Evolutionary conservation across 2,329 filamentous ascomycete species (phyloP).

Genomic region (Falciphora oryzae): DNA sequence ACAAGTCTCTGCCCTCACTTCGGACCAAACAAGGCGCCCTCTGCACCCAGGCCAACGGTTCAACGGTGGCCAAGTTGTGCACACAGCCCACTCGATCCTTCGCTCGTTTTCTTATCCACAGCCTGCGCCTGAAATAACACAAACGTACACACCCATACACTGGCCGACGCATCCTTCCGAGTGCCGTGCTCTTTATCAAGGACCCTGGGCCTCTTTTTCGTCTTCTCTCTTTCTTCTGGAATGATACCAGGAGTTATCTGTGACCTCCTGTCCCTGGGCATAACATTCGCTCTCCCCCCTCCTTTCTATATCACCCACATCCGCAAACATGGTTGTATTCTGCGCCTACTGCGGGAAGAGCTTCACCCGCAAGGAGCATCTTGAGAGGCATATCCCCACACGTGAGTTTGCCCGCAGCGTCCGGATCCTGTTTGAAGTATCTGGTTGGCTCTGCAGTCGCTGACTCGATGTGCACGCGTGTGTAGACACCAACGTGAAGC

Average conservation of each 20-base stretch:
- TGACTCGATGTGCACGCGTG: neutral
- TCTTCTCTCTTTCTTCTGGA: neutral
- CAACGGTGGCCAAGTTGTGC: neutral
- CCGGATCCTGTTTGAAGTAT: neutral
- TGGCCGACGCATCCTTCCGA: neutral
- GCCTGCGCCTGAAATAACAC: neutral
- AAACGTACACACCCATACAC: neutral
- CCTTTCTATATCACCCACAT: neutral
- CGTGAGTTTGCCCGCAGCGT: slow-evolving; percentile 32
- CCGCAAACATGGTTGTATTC: slow-evolving; percentile 26
- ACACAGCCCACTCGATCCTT: neutral
- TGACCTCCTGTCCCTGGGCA: neutral
- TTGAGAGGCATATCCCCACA: slow-evolving; percentile 48
- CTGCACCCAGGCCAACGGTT: slow-evolving; percentile 1
- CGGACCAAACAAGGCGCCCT: slow-evolving; percentile 7
- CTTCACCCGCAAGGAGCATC: slow-evolving; percentile 50
- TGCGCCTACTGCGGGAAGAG: slow-evolving; percentile 49
- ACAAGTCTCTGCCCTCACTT: slow-evolving; percentile 11
- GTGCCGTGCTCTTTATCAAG: neutral
- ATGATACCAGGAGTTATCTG: neutral
- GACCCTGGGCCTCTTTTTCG: neutral
- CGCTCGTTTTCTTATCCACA: neutral
- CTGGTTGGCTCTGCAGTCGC: neutral
- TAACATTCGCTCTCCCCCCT: neutral
- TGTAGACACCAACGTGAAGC: slow-evolving; percentile 50